Base-by-base conservation (phyloP, 75 land plant species). In the Pseudotsuga menziesii region DNA sequence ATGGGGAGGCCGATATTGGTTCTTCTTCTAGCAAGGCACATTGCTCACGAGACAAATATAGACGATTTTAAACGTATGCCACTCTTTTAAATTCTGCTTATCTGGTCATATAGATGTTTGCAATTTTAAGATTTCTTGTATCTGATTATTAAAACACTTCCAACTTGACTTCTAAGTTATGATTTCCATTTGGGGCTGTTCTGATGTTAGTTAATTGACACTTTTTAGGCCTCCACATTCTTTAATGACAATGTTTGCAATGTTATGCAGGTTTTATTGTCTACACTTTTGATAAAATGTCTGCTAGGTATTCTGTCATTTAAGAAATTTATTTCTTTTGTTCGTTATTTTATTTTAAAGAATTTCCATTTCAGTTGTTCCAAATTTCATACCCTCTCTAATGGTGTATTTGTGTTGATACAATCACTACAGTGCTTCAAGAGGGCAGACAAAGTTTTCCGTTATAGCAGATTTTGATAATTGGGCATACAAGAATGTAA, bases 51-150 rank as follows among this genome's bases (percentile, higher is more conserved):
- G 17, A 59, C 84, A 55, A 78, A 80, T 54, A 60, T 87, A 0
- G 93, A 94, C 0, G 91, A 92, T 63, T 90, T 87, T 61, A 94
- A 86, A 80, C 91, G 98, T 94, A 91, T 6, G 59, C 39, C 52
- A 69, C 44, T 36, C 39, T 69, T 69, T 73, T 23, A 23, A 29
- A 20, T 25, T 27, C 26, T 23, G 7, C 23, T 78, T 70, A 22
- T 39, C 12, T 36, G 26, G 13, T 69, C n/a, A 41, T 19, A 12
- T n/a, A 44, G 72, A n/a, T 41, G 16, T n/a, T 69, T 39, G 11
- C 9, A 36, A 39, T 39, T 14, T 39, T 69, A 39, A 36, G 52
- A 20, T 69, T 19, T 69, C 22, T 22, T 36, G 35, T 41, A 41
- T 64, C 15, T 64, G 20, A 19, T 32, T 32, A 64, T 6, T 44